phyloP scores from a whole-genome alignment of 306 rosid species.

The Malus asiatica region DNA sequence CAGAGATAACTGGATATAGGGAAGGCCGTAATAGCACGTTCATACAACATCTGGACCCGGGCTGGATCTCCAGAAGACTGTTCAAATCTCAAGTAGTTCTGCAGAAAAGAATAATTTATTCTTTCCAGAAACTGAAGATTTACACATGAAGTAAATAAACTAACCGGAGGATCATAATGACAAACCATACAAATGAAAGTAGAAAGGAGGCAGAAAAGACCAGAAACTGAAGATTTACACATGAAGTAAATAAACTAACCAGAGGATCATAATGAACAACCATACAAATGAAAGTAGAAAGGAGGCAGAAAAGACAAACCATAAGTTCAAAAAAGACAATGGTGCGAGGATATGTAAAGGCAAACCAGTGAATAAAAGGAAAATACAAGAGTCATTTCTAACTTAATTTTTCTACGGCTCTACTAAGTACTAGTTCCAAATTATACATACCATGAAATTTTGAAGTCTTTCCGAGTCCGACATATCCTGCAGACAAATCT shows the following conservation, averaged over 20 bases:
- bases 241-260: neutral
- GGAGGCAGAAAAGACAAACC: neutral
- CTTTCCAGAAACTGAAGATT: neutral
- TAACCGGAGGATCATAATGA: neutral
- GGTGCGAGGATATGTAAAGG: neutral
- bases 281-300: neutral
- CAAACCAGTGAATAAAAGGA: neutral
- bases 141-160: neutral
- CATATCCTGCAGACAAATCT: constrained; percentile 41
- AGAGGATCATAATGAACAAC: neutral
- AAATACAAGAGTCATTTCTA: neutral
- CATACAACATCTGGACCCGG: constrained; percentile 72
- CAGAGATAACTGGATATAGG: constrained; percentile 74
- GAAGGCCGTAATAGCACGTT: constrained; percentile 76
- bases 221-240: neutral
- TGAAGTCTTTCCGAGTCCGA: constrained; percentile 61
- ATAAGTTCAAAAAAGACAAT: neutral
- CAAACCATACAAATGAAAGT: neutral
- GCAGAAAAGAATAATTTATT: constrained; percentile 19
- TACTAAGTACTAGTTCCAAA: neutral
- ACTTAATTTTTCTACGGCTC: neutral
- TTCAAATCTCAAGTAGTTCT: constrained; percentile 84
- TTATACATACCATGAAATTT: constrained; percentile 48
- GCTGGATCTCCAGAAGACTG: constrained; percentile 70
- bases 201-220: neutral